These are phyloP conservation scores for Pterocarpus macrocarpus DNA, from an alignment of 306 rosid genomes.

Conservation along the genomic window DNA sequence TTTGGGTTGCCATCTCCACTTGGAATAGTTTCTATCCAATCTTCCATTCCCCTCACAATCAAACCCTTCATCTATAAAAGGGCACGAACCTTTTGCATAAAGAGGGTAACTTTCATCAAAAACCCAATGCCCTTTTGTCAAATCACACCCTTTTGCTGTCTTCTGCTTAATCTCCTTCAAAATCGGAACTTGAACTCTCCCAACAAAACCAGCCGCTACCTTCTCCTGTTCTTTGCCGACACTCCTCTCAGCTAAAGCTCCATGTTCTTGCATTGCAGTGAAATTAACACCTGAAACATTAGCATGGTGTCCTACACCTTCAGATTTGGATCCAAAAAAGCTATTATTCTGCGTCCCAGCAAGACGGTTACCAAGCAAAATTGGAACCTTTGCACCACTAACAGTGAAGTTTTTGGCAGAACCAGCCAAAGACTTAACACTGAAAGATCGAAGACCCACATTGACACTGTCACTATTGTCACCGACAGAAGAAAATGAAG, in stretches of 20 bases:
- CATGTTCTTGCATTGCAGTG: conserved; percentile 44
- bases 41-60: conserved; percentile 92
- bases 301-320: conserved; percentile 37
- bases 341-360: conserved; percentile 52
- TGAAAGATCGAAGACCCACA: conserved; percentile 47
- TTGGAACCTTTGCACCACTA: conserved; percentile 43
- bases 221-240: conserved; percentile 38
- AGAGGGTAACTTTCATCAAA: conserved; percentile 79
- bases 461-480: neutral
- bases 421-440: conserved; percentile 46
- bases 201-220: conserved; percentile 34
- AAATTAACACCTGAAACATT: conserved; percentile 48
- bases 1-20: conserved; percentile 89
- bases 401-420: conserved; percentile 55
- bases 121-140: conserved; percentile 80
- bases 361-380: conserved; percentile 56
- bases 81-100: conserved; percentile 73
- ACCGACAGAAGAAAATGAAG: neutral
- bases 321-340: conserved; percentile 50
- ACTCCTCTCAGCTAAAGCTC: conserved; percentile 22
- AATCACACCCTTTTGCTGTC: conserved; percentile 67
- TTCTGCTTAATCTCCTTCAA: conserved; percentile 44
- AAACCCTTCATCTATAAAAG: conserved; percentile 92
- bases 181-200: conserved; percentile 41
- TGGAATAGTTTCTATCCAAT: conserved; percentile 69